Evolutionary conservation across 768 basidiomycete species (phyloP), one percentile per base, ranked within the genome.

Genomic region (Tulasnella sp.): DNA sequence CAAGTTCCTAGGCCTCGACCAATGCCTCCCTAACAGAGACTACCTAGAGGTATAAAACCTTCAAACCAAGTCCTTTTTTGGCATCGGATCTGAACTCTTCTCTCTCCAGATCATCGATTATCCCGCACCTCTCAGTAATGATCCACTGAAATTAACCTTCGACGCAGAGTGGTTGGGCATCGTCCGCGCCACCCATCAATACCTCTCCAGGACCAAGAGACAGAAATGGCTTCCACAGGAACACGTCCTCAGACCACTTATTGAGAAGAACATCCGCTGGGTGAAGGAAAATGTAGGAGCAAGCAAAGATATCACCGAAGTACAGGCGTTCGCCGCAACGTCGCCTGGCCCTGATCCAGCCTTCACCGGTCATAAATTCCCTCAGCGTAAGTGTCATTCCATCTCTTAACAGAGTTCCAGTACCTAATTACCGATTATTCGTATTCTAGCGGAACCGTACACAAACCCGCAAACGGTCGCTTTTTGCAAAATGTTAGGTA

Each of bases 81-180:
- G 8, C 62, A 36, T 58, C 71, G 62, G 27, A 52, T 27, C 19
- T 14, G 46, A 42, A n/a, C 4, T 31, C 18, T 39, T 62, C 71
- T 38, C 7, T 36, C 75, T 27, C 6, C 81, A 96, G 95, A 89
- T 96, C 14, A 84, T 96, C 62, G 94, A 97, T 75, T 84, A 94
- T 34, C 86, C 87, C 10, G 82, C 83, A 0, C 82, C 84, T 42
- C 18, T 73, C 14, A 8, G 76, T 79, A 16, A 79, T 52, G n/a
- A 36, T 68, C 1, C 82, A 62, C 80, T 84, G 0, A 80, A 82
- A 0, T 80, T 98, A 27, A 88, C 89, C 19, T 98, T 90, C 85
- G 96, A 98, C 83, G 92, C 92, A 0, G 91, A 95, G 84, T 99
- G 98, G 98, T 91, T 99, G 72, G 96, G 96, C 0, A 95, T 99